A percentile compares a stretch with the other conserved stretches of the same genome.
These are phyloP conservation scores for Daldinia sp. DNA, from an alignment of 2,329 filamentous ascomycete genomes.

Conservation along the genomic window DNA sequence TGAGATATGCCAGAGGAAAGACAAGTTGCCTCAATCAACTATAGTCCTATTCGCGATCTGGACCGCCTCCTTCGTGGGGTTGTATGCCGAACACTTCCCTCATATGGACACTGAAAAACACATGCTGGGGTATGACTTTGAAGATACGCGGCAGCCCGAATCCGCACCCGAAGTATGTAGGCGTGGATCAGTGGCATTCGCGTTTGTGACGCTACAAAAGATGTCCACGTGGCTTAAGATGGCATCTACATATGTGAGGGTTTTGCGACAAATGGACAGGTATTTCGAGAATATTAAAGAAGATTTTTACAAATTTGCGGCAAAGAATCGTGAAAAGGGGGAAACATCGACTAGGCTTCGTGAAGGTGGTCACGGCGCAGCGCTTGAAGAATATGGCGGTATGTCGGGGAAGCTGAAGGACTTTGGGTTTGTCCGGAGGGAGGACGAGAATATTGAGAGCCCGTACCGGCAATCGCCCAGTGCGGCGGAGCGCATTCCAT, in stretches of 20 bases:
- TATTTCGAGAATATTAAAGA: conserved; percentile 65
- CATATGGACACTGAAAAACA: conserved; percentile 72
- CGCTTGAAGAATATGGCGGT: conserved; percentile 66
- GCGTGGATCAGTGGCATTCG: conserved; percentile 60
- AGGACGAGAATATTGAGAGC: conserved; percentile 50
- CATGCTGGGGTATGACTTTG: conserved; percentile 60
- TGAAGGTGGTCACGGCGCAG: conserved; percentile 61
- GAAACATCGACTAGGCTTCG: conserved; percentile 56
- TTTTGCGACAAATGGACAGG: conserved; percentile 64
- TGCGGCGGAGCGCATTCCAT: conserved; percentile 51
- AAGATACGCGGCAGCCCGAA: conserved; percentile 44
- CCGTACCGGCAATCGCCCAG: conserved; percentile 49
- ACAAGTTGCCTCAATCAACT: conserved; percentile 74
- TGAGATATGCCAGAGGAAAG: conserved; percentile 69
- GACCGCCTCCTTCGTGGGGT: conserved; percentile 72
- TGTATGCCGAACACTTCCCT: conserved; percentile 76
- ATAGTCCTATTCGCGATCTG: conserved; percentile 76
- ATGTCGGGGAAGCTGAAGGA: conserved; percentile 57
- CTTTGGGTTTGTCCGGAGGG: conserved; percentile 57
- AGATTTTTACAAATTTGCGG: conserved; percentile 57
- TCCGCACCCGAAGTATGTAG: conserved; percentile 50
- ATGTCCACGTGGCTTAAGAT: conserved; percentile 67
- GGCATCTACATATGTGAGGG: conserved; percentile 67
- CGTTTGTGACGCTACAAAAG: conserved; percentile 62
- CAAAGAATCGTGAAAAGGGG: conserved; percentile 44